Evolutionary conservation across 306 rosid species (phyloP).

Genomic region (Erythrophleum fordii): DNA sequence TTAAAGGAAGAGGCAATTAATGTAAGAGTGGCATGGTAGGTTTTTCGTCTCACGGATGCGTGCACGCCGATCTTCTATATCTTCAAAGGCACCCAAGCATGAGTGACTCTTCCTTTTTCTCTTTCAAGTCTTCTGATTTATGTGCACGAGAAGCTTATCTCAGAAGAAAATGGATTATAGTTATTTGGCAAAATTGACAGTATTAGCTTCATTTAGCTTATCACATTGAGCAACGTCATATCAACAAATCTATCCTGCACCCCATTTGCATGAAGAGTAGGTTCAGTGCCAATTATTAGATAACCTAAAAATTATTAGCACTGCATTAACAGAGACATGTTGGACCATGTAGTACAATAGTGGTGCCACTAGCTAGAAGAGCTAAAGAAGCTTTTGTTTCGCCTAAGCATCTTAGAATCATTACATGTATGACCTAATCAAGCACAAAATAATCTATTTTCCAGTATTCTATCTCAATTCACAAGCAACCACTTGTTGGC

Average conservation of each 20-base stretch:
- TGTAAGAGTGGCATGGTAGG: too few species aligned
- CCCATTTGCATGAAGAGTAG: too few species aligned
- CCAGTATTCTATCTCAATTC: constrained; percentile 35
- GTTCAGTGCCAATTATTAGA: too few species aligned
- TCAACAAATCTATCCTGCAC: too few species aligned
- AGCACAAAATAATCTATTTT: neutral
- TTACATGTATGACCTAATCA: constrained; percentile 10
- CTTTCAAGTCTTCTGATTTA: neutral
- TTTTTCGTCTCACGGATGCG: constrained; percentile 12
- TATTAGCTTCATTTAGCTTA: constrained; percentile 7
- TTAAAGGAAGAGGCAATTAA: too few species aligned
- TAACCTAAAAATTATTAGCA: neutral
- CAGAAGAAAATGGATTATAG: constrained; percentile 5
- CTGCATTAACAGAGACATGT: neutral
- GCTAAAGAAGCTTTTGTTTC: constrained; percentile 52
- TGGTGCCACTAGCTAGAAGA: neutral
- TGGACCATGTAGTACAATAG: neutral
- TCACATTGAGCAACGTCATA: constrained; percentile 20
- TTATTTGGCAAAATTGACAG: neutral
- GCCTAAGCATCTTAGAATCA: constrained; percentile 51
- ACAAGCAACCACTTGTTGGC: constrained; percentile 54
- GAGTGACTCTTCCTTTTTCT: constrained; percentile 26
- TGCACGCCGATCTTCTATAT: constrained; percentile 23
- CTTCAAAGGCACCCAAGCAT: constrained; percentile 52
- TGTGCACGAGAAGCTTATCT: constrained; percentile 24